These are phyloP conservation scores for Apiospora marii DNA, from an alignment of 2,329 filamentous ascomycete genomes.

Conservation along the genomic window DNA sequence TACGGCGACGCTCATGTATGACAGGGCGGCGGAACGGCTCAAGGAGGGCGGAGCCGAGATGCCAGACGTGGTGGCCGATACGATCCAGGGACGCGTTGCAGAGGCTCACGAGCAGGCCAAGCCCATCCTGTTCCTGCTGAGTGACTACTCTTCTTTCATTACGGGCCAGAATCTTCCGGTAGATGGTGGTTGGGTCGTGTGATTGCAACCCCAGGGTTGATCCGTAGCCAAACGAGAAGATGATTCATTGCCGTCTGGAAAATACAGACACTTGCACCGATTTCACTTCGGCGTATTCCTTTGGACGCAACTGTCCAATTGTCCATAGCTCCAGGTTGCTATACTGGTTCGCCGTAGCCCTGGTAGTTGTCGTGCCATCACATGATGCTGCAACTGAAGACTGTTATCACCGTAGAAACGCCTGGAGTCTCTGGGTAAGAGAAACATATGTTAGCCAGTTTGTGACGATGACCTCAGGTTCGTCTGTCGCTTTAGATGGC, in stretches of 20 bases:
- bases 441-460: background rate
- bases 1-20: background rate
- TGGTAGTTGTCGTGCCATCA: no score
- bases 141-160: slow-evolving; percentile 16
- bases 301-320: background rate
- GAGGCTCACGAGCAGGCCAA: slow-evolving; percentile 17
- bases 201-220: background rate
- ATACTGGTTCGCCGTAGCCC: background rate
- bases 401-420: no score
- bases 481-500: background rate
- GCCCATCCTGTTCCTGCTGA: slow-evolving; percentile 21
- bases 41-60: background rate
- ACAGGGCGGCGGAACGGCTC: background rate
- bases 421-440: background rate
- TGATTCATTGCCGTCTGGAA: background rate
- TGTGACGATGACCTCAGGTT: no score
- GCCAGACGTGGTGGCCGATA: background rate
- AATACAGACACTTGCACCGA: background rate
- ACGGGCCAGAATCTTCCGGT: slow-evolving; percentile 19
- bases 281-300: background rate
- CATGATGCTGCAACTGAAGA: no score
- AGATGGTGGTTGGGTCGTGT: slow-evolving; percentile 24
- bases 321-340: background rate
- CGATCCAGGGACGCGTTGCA: slow-evolving; percentile 8
- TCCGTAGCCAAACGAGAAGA: background rate